Evolutionary conservation across 2,329 filamentous ascomycete genomes (phyloP), one percentile per base, ranked within the genome.

Genomic region (Pseudogymnoascus sp.): DNA sequence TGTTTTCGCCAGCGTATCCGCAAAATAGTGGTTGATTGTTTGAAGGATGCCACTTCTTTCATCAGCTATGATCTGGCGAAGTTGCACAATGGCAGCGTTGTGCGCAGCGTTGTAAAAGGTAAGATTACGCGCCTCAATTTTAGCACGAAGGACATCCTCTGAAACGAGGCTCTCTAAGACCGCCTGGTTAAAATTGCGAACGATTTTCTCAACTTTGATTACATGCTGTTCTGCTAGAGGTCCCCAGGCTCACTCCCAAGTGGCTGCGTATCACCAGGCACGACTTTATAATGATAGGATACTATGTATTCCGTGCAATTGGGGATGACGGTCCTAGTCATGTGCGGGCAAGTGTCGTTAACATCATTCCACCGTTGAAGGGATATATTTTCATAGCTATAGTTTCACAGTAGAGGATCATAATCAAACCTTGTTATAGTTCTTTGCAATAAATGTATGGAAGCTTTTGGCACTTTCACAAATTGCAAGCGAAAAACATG

Each of bases 1-100:
- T 40, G 38, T 45, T 16, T 61, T 61, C 5, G 35, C 18, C 18
- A 61, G 28, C 21, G 18, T 45, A 21, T 61, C 59, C 38, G 59
- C 59, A 31, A 61, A 61, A 28, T 61, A 61, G 38, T 61, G 59
- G 40, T 61, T 61, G 35, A 61, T 61, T 31, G 59, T 61, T 31
- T 41, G 18, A 18, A 61, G 25, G 16, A 41, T 61, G 18, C 59
- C 59, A 14, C 40, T 18, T 18, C 59, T 40, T 33, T 61, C 59
- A 28, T 41, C 40, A 18, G 38, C 11, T 12, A 61, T 16, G 12
- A 61, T 41, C 28, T 16, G 25, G 38, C 35, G 25, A 59, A 49
- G 21, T 52, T 61, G 60, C 40, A 43, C 8, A 43, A 61, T 21
- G n/a, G 60, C 60, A 16, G 21, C 43, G 6, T 23, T 7, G 18